Conservation (phyloP, 345 rosid species). For the Heritiera fomes region DNA sequence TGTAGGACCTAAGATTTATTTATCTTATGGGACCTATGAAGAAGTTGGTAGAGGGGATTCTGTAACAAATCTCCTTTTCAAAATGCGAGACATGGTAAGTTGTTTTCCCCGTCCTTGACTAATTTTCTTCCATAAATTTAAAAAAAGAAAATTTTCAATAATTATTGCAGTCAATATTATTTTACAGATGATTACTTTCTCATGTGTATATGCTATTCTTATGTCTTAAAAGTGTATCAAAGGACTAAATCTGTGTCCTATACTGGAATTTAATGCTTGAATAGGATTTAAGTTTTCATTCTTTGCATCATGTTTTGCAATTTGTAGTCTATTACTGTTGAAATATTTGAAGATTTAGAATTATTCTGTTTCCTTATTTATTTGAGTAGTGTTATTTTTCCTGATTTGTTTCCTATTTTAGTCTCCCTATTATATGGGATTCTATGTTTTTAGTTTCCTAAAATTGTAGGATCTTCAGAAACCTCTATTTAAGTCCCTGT, state of each 20-base stretch:
- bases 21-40: constrained; percentile 68
- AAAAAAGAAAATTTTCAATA: neutral
- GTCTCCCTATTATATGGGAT: too few relatives aligned
- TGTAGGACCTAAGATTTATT: constrained; percentile 81
- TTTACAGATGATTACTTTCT: neutral
- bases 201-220: neutral
- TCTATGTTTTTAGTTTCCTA: too few relatives aligned
- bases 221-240: neutral
- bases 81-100: constrained; percentile 75
- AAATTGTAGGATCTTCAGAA: too few relatives aligned
- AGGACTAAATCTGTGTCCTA: constrained; percentile 3
- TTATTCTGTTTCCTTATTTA: too few relatives aligned
- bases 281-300: neutral
- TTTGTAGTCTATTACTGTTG: neutral
- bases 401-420: too few relatives aligned
- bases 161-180: neutral
- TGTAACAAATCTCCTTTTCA: constrained; percentile 68
- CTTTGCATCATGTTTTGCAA: neutral
- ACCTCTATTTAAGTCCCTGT: too few relatives aligned
- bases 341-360: too few relatives aligned
- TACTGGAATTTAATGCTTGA: neutral
- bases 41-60: constrained; percentile 64
- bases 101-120: neutral
- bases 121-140: neutral
- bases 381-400: too few relatives aligned